Percentiles rank a stretch among this genome's conserved stretches.
Evolutionary conservation across 768 basidiomycete species (phyloP).

Genomic region (Tylopilus intermedius): DNA sequence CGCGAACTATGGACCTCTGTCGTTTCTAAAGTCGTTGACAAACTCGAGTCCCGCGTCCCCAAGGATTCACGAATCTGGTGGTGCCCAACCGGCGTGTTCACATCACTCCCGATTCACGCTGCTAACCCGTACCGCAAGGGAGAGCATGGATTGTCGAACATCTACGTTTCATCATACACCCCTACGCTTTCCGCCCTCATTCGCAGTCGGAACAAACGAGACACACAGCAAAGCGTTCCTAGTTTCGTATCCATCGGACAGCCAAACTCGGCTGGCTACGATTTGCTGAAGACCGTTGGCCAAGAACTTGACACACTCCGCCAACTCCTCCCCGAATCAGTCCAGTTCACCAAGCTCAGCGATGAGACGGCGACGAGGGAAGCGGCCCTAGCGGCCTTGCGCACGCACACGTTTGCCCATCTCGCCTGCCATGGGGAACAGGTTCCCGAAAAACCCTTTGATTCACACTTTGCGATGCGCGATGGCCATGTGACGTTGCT

Average conservation of each 20-base stretch:
- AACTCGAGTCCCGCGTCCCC: conserved; percentile 12
- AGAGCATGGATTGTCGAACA: conserved; percentile 17
- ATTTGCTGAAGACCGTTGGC: neutral
- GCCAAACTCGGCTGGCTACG: conserved; percentile 8
- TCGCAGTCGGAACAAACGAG: conserved; percentile 7
- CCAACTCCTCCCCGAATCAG: conserved; percentile 4
- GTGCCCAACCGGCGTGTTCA: conserved; percentile 26
- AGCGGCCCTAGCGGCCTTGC: conserved; percentile 8
- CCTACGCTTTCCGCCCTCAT: conserved; percentile 28
- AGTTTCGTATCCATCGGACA: conserved; percentile 19
- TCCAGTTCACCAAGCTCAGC: conserved; percentile 9
- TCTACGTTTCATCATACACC: conserved; percentile 30
- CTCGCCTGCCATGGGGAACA: conserved; percentile 28
- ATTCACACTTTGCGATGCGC: conserved; percentile 18
- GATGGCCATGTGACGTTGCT: conserved; percentile 19
- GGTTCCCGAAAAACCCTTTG: conserved; percentile 8
- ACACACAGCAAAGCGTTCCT: neutral
- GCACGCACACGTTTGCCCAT: conserved; percentile 20
- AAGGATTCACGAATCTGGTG: conserved; percentile 28
- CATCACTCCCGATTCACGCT: conserved; percentile 28
- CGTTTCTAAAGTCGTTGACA: conserved; percentile 18
- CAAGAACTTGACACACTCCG: conserved; percentile 15
- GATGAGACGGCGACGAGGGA: conserved; percentile 13
- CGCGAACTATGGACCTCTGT: conserved; percentile 26
- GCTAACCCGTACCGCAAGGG: conserved; percentile 17